A percentile compares a stretch with the other conserved stretches of the same genome.
Conservation (phyloP, 192 early-diverging fungal species). For the Piromyces finnis region DNA sequence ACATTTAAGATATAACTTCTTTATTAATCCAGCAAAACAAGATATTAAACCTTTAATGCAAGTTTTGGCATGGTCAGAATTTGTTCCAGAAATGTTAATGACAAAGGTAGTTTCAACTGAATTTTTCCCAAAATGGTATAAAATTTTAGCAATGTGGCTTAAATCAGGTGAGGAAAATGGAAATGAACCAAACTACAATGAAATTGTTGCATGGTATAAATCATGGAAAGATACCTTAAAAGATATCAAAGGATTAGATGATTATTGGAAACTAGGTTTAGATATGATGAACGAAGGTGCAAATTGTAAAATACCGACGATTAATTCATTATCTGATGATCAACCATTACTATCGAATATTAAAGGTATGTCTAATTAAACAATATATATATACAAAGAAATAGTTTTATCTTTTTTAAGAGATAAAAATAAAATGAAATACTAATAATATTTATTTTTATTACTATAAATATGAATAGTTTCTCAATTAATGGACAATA, state of each 20-base stretch:
- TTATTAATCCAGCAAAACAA: constrained; percentile 55
- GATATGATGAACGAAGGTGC: constrained; percentile 41
- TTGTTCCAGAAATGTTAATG: constrained; percentile 27
- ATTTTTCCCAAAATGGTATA: constrained; percentile 65
- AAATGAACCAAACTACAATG: constrained; percentile 21
- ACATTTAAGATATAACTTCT: constrained; percentile 36
- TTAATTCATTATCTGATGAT: background rate
- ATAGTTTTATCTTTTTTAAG: too few species aligned
- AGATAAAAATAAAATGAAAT: too few species aligned
- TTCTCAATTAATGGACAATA: background rate
- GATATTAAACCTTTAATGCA: constrained; percentile 40
- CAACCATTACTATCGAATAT: background rate
- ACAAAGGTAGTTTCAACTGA: constrained; percentile 48
- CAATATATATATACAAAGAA: background rate
- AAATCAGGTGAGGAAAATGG: constrained; percentile 7
- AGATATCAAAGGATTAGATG: constrained; percentile 16
- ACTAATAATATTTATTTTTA: too few species aligned
- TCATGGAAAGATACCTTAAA: constrained; percentile 40
- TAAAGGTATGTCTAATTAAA: background rate
- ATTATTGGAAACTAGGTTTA: constrained; percentile 41
- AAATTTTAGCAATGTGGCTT: constrained; percentile 52
- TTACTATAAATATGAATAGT: too few species aligned
- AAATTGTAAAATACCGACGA: background rate
- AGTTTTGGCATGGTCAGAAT: constrained; percentile 40
- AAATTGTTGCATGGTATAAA: constrained; percentile 50